phyloP scores from a whole-genome alignment of 306 rosid genomes.

The Astragalus membranaceus region DNA sequence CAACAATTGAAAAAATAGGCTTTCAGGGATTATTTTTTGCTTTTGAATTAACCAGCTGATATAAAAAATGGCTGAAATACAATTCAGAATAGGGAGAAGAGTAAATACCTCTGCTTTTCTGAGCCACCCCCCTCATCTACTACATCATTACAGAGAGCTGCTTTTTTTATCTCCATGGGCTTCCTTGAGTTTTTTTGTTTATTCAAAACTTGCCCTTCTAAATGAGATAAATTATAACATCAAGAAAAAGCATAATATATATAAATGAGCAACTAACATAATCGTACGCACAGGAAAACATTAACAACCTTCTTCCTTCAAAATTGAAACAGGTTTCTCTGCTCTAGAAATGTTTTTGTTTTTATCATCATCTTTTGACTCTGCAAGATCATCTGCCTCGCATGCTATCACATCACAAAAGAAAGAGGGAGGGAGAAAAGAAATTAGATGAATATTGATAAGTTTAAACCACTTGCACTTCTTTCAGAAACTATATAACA shows the following conservation, averaged over 20 bases:
- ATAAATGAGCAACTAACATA: background rate
- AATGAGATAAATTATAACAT: slow-evolving; percentile 21
- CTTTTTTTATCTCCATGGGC: slow-evolving; percentile 38
- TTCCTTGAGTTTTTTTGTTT: slow-evolving; percentile 37
- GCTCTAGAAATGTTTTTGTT: slow-evolving; percentile 23
- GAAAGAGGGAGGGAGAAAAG: background rate
- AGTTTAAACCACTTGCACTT: slow-evolving; percentile 3
- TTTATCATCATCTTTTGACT: slow-evolving; percentile 36
- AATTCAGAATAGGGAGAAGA: slow-evolving; percentile 16
- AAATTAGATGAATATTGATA: background rate
- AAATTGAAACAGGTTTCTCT: slow-evolving; percentile 39
- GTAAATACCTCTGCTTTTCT: slow-evolving; percentile 66
- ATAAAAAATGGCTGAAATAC: background rate
- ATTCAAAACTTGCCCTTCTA: slow-evolving; percentile 14
- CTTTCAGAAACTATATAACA: background rate
- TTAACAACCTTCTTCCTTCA: slow-evolving; percentile 54
- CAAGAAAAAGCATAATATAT: background rate
- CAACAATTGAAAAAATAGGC: background rate
- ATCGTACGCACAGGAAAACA: slow-evolving; percentile 6
- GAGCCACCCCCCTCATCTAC: slow-evolving; percentile 61
- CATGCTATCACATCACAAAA: slow-evolving; percentile 24
- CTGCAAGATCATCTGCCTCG: slow-evolving; percentile 23
- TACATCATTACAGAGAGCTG: slow-evolving; percentile 40
- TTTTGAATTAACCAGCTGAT: background rate
- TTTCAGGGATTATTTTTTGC: slow-evolving; percentile 1